phyloP scores from a whole-genome alignment of 805 yeast species.

The Kluyveromyces starmeri region DNA sequence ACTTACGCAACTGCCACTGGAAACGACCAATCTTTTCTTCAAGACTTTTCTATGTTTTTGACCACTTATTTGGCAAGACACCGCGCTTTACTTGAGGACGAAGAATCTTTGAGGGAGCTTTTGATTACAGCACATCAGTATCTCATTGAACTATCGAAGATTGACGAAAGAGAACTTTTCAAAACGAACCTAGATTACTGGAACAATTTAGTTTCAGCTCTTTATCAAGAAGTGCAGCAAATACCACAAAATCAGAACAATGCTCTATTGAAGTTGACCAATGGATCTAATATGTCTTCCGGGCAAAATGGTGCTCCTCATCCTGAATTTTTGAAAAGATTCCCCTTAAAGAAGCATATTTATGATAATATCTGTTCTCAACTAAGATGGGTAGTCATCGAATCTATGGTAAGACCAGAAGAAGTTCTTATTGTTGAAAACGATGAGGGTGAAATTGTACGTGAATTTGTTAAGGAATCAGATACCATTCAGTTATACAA shows the following conservation, averaged over 20 bases:
- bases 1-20: slow-evolving; percentile 71
- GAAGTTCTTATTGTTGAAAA: slow-evolving; percentile 95
- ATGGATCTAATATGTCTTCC: slow-evolving; percentile 27
- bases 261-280: slow-evolving; percentile 66
- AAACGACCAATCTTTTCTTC: slow-evolving; percentile 85
- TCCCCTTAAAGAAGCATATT: slow-evolving; percentile 77
- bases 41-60: slow-evolving; percentile 89
- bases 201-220: slow-evolving; percentile 73
- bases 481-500: slow-evolving; percentile 95
- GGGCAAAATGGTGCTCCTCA: slow-evolving; percentile 76
- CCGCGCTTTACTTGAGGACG: slow-evolving; percentile 50
- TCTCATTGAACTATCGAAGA: slow-evolving; percentile 73
- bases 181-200: slow-evolving; percentile 94
- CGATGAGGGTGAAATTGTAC: slow-evolving; percentile 97
- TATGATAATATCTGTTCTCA: slow-evolving; percentile 73
- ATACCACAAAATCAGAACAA: slow-evolving; percentile 63
- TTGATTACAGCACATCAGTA: slow-evolving; percentile 69
- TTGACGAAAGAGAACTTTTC: slow-evolving; percentile 93
- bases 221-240: slow-evolving; percentile 78
- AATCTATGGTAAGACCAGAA: slow-evolving; percentile 97
- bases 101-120: slow-evolving; percentile 46
- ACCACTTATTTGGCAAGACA: slow-evolving; percentile 78
- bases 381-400: slow-evolving; percentile 87
- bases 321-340: slow-evolving; percentile 67
- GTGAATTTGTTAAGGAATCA: slow-evolving; percentile 93